Evolutionary conservation across 2,329 filamentous ascomycete genomes (phyloP).

Genomic region (Aureobasidium melanogenum): DNA sequence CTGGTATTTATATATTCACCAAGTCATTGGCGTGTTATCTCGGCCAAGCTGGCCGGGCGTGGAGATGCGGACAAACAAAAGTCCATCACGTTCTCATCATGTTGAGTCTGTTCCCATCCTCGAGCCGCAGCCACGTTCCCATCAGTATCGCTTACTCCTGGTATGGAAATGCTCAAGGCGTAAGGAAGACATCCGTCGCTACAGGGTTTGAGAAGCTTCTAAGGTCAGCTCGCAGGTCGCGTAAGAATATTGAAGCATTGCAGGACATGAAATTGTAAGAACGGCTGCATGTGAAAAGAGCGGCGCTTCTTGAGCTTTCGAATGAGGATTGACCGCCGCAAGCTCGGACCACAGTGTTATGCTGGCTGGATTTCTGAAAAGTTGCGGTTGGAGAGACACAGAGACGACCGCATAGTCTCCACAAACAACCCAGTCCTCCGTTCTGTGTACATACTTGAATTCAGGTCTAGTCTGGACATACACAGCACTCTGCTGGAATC

Average conservation of each 20-base stretch:
- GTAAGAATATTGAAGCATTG: background rate
- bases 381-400: background rate
- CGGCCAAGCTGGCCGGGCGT: background rate
- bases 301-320: background rate
- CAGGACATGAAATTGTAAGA: too few relatives aligned
- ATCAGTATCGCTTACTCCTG: background rate
- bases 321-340: background rate
- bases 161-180: background rate
- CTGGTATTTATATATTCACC: background rate
- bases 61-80: background rate
- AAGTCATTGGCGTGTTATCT: background rate
- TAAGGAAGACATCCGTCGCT: background rate
- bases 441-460: background rate
- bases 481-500: background rate
- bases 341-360: constrained; percentile 1
- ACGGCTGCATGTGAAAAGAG: background rate
- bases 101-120: background rate
- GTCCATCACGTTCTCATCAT: background rate
- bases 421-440: background rate
- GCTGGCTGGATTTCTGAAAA: background rate
- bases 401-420: background rate
- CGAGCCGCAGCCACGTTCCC: background rate
- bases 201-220: background rate
- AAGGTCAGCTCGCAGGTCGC: background rate
- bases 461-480: background rate